A percentile compares a stretch with the other conserved stretches of the same genome.
Conservation (phyloP, 2,329 filamentous ascomycete genomes). For the Clonostachys sp. region DNA sequence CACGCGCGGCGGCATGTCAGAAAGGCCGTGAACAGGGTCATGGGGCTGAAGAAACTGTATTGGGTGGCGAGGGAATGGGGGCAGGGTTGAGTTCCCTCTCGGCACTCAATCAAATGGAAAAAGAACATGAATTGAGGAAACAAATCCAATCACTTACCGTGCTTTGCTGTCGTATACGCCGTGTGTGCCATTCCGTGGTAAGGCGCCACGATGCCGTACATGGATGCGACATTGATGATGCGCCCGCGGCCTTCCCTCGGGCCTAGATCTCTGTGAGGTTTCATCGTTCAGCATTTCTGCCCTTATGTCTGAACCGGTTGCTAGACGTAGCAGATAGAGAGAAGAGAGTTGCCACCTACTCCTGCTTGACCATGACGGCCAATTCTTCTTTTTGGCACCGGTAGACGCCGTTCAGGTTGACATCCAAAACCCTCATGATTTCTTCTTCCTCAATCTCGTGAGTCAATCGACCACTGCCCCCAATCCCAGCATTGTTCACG, state of each 20-base stretch:
- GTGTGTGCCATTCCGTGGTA: slow-evolving; percentile 27
- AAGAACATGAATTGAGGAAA: too few species aligned
- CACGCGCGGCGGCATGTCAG: neutral
- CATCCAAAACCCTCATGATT: slow-evolving; percentile 42
- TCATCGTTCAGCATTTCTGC: too few species aligned
- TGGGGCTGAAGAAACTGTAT: too few species aligned
- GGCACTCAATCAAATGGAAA: too few species aligned
- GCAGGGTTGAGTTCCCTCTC: too few species aligned
- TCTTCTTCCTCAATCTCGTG: slow-evolving; percentile 39
- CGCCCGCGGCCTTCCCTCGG: slow-evolving; percentile 35
- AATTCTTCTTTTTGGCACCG: slow-evolving; percentile 51
- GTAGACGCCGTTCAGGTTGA: slow-evolving; percentile 54
- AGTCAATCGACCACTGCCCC: slow-evolving; percentile 31
- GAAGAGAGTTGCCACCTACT: slow-evolving; percentile 16
- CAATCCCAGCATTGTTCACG: slow-evolving; percentile 51
- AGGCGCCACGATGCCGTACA: slow-evolving; percentile 41
- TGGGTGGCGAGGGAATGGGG: too few species aligned
- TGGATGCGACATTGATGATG: slow-evolving; percentile 50
- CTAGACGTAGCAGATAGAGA: too few species aligned
- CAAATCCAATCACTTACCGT: slow-evolving; percentile 21
- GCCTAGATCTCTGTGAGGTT: slow-evolving; percentile 22
- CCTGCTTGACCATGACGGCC: slow-evolving; percentile 46
- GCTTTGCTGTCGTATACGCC: slow-evolving; percentile 48
- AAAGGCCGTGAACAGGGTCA: neutral
- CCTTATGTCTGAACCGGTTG: too few species aligned